These are phyloP conservation scores for Peterozyma toletana DNA, from an alignment of 805 yeast species.

Conservation along the genomic window DNA sequence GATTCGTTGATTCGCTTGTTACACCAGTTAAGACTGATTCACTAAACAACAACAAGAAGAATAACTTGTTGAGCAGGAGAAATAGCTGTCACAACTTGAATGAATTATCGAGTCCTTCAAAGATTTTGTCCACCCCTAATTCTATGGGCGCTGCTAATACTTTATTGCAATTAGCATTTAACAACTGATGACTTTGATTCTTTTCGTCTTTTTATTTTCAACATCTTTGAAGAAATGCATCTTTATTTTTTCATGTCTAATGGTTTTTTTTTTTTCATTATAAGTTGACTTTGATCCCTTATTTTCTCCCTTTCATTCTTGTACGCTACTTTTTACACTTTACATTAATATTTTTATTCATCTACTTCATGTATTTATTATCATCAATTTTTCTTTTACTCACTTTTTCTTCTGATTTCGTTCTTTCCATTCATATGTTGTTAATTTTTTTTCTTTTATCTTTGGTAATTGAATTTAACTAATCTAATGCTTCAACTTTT, in stretches of 20 bases:
- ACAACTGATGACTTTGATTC: constrained; percentile 15
- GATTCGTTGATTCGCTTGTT: not conserved
- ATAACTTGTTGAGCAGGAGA: no score
- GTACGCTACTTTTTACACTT: no score
- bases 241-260: not conserved
- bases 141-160: constrained; percentile 42
- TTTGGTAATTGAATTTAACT: no score
- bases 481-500: no score
- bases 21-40: not conserved
- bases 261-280: constrained; percentile 1
- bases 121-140: constrained; percentile 34
- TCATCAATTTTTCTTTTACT: no score
- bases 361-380: no score
- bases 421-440: no score
- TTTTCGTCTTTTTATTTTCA: not conserved
- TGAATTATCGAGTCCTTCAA: constrained; percentile 28
- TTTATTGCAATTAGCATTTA: constrained; percentile 30
- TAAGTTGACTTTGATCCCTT: not conserved
- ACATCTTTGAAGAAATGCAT: constrained; percentile 1
- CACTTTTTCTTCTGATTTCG: no score
- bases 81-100: not conserved
- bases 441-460: not conserved
- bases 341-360: no score
- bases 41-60: no score
- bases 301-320: not conserved